These are phyloP conservation scores for Aspergillus sp. DNA, from an alignment of 2,329 filamentous ascomycete species.

Conservation along the genomic window DNA sequence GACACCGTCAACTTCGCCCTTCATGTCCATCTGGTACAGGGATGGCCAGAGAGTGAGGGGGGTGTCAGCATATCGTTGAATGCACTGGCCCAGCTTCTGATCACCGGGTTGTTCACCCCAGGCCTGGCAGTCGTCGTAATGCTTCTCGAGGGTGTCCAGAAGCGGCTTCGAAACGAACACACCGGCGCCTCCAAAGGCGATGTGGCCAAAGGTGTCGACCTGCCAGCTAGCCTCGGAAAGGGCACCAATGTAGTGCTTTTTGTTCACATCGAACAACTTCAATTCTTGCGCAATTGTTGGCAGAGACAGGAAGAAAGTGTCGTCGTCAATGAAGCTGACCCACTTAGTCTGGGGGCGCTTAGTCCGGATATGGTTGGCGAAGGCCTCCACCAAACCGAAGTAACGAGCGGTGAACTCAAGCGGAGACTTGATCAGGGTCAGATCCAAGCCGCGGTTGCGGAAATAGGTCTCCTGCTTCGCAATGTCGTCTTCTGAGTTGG, in stretches of 20 bases:
- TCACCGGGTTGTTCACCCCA: conserved; percentile 50
- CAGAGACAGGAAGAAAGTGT: conserved; percentile 50
- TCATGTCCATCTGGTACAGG: conserved; percentile 51
- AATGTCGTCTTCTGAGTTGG: conserved; percentile 45
- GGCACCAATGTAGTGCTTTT: conserved; percentile 50
- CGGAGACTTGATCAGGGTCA: conserved; percentile 45
- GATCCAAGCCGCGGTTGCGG: conserved; percentile 46
- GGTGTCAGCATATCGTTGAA: conserved; percentile 45
- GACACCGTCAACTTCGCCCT: conserved; percentile 46
- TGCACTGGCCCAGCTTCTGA: conserved; percentile 50
- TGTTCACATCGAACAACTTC: conserved; percentile 43
- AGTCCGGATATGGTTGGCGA: conserved; percentile 43
- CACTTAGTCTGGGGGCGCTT: conserved; percentile 46
- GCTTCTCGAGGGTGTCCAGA: conserved; percentile 41
- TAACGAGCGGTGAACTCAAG: conserved; percentile 49
- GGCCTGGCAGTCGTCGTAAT: conserved; percentile 49
- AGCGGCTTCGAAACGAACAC: conserved; percentile 49
- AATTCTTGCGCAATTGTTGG: conserved; percentile 44
- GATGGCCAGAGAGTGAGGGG: conserved; percentile 47
- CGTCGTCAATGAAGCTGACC: conserved; percentile 50
- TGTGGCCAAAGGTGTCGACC: conserved; percentile 49
- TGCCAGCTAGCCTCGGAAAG: conserved; percentile 50
- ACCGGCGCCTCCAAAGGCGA: conserved; percentile 51
- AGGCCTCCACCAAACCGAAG: conserved; percentile 48
- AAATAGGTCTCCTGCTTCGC: conserved; percentile 47